A percentile compares a stretch with the other conserved stretches of the same genome.
These are phyloP conservation scores for Tetrastigma voinierianum DNA, from an alignment of 164 flowering plant genomes.

Conservation along the genomic window DNA sequence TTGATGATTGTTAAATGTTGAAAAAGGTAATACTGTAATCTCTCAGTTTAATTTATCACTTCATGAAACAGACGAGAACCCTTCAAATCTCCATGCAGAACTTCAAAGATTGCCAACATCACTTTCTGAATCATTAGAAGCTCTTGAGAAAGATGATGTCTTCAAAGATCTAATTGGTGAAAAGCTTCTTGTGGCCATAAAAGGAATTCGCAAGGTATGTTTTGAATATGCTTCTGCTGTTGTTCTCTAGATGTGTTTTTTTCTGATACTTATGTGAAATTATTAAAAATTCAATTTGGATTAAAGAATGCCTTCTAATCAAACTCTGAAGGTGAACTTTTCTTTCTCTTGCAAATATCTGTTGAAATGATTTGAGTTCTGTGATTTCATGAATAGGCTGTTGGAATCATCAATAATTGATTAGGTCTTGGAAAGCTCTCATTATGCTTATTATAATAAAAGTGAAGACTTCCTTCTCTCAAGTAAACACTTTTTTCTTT, in stretches of 20 bases:
- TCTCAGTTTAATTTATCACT: not conserved
- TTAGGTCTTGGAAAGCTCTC: no score
- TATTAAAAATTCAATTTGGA: not conserved
- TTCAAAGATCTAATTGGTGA: constrained; percentile 67
- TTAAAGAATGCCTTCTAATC: not conserved
- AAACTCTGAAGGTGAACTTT: not conserved
- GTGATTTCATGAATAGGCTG: not conserved
- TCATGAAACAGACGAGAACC: constrained; percentile 59
- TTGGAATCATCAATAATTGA: not conserved
- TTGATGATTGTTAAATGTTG: no score
- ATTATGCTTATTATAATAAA: no score
- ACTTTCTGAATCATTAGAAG: constrained; percentile 74
- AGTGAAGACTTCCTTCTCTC: no score
- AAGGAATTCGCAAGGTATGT: constrained; percentile 81
- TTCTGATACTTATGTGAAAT: not conserved
- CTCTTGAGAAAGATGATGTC: constrained; percentile 60
- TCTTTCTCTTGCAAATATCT: not conserved
- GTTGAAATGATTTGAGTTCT: not conserved
- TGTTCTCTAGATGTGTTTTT: no score
- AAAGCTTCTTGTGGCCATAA: constrained; percentile 66
- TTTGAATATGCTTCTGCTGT: not conserved
- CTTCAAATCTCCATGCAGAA: constrained; percentile 34
- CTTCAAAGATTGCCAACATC: constrained; percentile 64
- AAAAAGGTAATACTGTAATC: not conserved
- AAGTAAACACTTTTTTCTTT: no score